These are phyloP conservation scores for Fusarium sp. DNA, from an alignment of 2,329 filamentous ascomycete species.

Conservation along the genomic window DNA sequence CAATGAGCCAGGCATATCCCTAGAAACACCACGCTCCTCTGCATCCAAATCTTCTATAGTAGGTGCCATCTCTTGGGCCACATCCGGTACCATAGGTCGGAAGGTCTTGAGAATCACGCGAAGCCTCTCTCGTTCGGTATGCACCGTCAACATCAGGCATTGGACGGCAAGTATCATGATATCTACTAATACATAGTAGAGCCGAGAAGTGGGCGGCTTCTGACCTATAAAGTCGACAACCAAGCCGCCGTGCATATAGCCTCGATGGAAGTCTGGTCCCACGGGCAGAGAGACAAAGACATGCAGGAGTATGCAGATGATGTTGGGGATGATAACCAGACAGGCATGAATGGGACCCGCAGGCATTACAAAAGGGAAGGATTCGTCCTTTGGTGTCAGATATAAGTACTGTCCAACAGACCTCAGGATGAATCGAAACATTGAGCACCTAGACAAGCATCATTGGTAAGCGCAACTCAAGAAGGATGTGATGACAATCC, in stretches of 20 bases:
- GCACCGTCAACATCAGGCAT: conserved; percentile 73
- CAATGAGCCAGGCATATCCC: conserved; percentile 54
- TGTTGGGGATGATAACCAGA: conserved; percentile 69
- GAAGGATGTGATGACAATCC: conserved; percentile 3
- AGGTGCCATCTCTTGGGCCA: conserved; percentile 47
- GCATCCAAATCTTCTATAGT: conserved; percentile 66
- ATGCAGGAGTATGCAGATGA: conserved; percentile 72
- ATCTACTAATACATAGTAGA: conserved; percentile 69
- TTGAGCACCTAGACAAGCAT: conserved; percentile 66
- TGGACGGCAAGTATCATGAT: conserved; percentile 68
- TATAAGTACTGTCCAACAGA: conserved; percentile 71
- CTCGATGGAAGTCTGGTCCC: conserved; percentile 71
- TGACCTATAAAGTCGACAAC: conserved; percentile 78
- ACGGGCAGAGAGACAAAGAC: conserved; percentile 65
- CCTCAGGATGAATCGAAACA: conserved; percentile 72
- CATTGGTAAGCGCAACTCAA: conserved; percentile 31
- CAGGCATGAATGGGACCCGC: conserved; percentile 68
- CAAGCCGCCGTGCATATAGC: conserved; percentile 76
- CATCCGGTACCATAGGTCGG: conserved; percentile 50
- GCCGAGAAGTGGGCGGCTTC: conserved; percentile 68
- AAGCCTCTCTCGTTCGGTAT: conserved; percentile 70
- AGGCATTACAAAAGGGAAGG: conserved; percentile 67
- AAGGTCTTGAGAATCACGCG: conserved; percentile 61
- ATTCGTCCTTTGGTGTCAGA: conserved; percentile 71
- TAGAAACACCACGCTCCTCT: conserved; percentile 66